These are phyloP conservation scores for Termitomyces titanicus DNA, from an alignment of 768 basidiomycete species.

Conservation along the genomic window DNA sequence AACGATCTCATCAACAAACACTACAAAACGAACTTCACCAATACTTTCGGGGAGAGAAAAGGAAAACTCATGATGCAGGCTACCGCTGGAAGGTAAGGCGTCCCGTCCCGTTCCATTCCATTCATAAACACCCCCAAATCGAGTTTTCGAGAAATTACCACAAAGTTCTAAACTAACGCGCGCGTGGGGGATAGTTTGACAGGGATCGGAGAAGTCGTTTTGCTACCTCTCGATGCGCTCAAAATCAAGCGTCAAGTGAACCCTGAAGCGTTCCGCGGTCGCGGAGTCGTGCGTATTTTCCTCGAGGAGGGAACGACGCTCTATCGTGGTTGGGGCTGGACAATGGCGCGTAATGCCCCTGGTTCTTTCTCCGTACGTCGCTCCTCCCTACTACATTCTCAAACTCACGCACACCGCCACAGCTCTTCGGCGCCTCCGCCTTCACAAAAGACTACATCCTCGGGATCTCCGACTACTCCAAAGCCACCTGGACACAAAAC, in stretches of 20 bases:
- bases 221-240: constrained; percentile 94
- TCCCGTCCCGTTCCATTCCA: neutral
- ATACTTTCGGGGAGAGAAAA: constrained; percentile 87
- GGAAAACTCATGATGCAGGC: constrained; percentile 97
- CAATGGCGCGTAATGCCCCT: constrained; percentile 95
- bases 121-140: too few species aligned
- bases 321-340: constrained; percentile 99
- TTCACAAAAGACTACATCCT: constrained; percentile 92
- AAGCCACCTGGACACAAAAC: constrained; percentile 97
- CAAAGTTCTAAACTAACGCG: too few species aligned
- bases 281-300: constrained; percentile 86
- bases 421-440: constrained; percentile 98
- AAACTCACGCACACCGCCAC: neutral
- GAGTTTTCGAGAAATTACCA: neutral
- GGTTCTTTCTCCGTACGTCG: constrained; percentile 85
- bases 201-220: constrained; percentile 94
- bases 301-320: constrained; percentile 88
- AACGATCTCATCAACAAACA: constrained; percentile 85
- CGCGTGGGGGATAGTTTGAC: constrained; percentile 43
- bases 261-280: constrained; percentile 96
- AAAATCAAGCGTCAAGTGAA: constrained; percentile 99
- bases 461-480: constrained; percentile 83
- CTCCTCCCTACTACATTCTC: neutral
- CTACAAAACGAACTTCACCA: constrained; percentile 79
- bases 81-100: constrained; percentile 86